These are phyloP conservation scores for Hyaloscypha hepaticicola DNA, from an alignment of 495 filamentous ascomycete species.

Conservation along the genomic window DNA sequence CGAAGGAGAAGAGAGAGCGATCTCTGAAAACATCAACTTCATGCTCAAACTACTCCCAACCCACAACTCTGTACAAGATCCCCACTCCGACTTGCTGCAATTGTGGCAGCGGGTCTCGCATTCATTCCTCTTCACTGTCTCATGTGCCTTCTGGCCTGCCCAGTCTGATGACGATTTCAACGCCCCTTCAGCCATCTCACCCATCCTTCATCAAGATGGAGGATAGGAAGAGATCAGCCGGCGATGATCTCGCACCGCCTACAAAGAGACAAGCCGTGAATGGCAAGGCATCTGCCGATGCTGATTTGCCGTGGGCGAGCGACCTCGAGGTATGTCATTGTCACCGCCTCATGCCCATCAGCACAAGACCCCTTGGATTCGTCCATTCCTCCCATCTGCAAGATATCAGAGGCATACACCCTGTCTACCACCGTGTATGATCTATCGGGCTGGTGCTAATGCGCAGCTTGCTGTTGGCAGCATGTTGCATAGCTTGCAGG, in stretches of 20 bases:
- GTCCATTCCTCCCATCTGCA: conserved; percentile 15
- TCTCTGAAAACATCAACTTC: conserved; percentile 8
- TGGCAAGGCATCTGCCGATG: conserved; percentile 72
- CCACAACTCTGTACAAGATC: background rate
- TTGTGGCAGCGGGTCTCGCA: conserved; percentile 11
- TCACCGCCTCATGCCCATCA: conserved; percentile 13
- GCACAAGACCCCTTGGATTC: conserved; percentile 2
- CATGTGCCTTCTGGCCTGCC: conserved; percentile 15
- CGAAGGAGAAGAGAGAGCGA: background rate
- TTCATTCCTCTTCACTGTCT: background rate
- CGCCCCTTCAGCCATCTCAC: conserved; percentile 47
- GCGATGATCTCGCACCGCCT: conserved; percentile 78
- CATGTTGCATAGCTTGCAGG: conserved; percentile 34
- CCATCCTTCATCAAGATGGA: conserved; percentile 84
- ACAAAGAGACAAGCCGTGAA: conserved; percentile 85
- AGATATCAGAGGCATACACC: conserved; percentile 25
- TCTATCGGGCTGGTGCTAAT: conserved; percentile 47
- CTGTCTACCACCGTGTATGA: conserved; percentile 31
- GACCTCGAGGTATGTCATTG: conserved; percentile 78
- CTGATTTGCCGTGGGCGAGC: conserved; percentile 79
- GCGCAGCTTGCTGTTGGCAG: conserved; percentile 48
- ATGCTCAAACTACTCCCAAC: conserved; percentile 10
- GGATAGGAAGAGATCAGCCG: conserved; percentile 89
- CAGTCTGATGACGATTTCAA: conserved; percentile 32
- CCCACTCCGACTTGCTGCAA: conserved; percentile 15